Evolutionary conservation across 805 yeast genomes (phyloP).

Genomic region (Wickerhamiella vanderwaltii): DNA sequence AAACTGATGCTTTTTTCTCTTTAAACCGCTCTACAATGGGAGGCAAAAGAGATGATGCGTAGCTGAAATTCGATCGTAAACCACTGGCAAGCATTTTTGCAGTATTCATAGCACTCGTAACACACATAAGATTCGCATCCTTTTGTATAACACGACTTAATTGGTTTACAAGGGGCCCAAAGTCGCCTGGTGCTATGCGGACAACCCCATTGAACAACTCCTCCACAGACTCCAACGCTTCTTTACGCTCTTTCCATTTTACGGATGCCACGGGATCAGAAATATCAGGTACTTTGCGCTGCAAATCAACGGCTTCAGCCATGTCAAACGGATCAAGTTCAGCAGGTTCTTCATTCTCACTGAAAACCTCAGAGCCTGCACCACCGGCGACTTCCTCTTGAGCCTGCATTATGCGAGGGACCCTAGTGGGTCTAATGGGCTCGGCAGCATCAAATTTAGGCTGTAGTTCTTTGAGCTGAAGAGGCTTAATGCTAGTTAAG

Average conservation of each 20-base stretch:
- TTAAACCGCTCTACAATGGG: slow-evolving; percentile 72
- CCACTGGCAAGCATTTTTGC: slow-evolving; percentile 53
- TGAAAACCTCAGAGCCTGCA: neutral
- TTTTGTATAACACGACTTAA: slow-evolving; percentile 56
- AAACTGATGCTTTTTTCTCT: slow-evolving; percentile 71
- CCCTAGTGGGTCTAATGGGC: slow-evolving; percentile 19
- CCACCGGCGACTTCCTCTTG: slow-evolving; percentile 5
- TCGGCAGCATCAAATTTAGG: slow-evolving; percentile 49
- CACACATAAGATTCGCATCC: slow-evolving; percentile 85
- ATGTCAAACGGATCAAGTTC: slow-evolving; percentile 46
- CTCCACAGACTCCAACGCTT: slow-evolving; percentile 53
- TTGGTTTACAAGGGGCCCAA: slow-evolving; percentile 44
- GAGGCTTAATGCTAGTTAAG: slow-evolving; percentile 56
- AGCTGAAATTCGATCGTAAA: slow-evolving; percentile 40
- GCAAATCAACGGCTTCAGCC: slow-evolving; percentile 55
- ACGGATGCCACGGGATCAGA: slow-evolving; percentile 41
- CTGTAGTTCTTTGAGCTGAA: slow-evolving; percentile 75
- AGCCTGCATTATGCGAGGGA: slow-evolving; percentile 1
- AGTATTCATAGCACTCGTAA: slow-evolving; percentile 61
- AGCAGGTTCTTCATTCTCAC: slow-evolving; percentile 30
- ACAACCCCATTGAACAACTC: slow-evolving; percentile 28
- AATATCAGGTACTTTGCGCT: slow-evolving; percentile 59
- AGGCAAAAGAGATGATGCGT: slow-evolving; percentile 39
- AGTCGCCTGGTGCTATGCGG: slow-evolving; percentile 48
- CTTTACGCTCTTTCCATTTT: slow-evolving; percentile 90